Base-by-base conservation (phyloP, 371 early-diverging fungal genomes). In the Coemansia sp. region DNA sequence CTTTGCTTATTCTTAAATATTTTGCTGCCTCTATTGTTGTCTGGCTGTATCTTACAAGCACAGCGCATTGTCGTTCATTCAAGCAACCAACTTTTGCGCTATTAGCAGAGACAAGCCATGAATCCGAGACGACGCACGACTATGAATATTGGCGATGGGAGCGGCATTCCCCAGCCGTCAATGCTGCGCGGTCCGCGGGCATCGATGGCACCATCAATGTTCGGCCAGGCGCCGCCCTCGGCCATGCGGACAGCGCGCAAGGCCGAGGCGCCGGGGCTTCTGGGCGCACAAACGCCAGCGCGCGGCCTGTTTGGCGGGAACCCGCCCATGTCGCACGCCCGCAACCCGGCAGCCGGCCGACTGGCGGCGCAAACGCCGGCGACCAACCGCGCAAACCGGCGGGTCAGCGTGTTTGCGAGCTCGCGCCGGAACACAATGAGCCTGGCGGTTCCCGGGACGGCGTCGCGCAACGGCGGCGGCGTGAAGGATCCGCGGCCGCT, bases 401-500 rank as follows among this genome's bases (percentile, higher is more conserved):
- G 70, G 16, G 65, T 63, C 12, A 77, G 76, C 43, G 77, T 72
- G 31, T 72, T 77, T 65, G 65, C 67, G 4, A 69, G 78, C 49
- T 49, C 70, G n/a, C 63, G 69, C 12, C 72, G 70, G 55, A 57
- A 31, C 41, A 66, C 78, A 1, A 53, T 63, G 69, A 48, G 41
- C 14, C 41, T 77, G 11, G 65, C 56, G 3, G 59, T 53, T 2
- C 76, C 76, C 11, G 72, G 68, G 9, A 78, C 68, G 2, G 61
- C 54, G 8, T 61, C 70, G 31, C 76, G 77, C 26, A 57, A 60
- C 36, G 69, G 74, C 9, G 62, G 61, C n/a, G 77, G 56, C 16
- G 64, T 76, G 30, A 85, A 77, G 55, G 92, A 91, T 66, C 86
- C 89, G 6, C 81, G 90, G 35, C 77, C 84, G 14, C 67, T 92